Conservation (phyloP, 176 grass and related monocot species). For the Paspalum notatum region DNA sequence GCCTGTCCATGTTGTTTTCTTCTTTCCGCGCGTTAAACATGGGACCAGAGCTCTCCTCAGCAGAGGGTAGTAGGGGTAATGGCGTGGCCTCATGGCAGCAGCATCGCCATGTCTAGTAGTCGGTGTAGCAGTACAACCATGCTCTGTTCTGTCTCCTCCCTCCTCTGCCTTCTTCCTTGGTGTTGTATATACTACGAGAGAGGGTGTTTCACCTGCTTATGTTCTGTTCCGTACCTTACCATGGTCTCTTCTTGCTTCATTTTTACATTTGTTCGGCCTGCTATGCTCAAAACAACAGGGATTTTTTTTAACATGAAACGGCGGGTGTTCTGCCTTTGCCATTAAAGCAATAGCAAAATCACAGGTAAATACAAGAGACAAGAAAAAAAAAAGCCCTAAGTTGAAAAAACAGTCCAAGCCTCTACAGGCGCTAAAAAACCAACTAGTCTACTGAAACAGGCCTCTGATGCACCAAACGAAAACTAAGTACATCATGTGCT, state of each 20-base stretch:
- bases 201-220: background rate
- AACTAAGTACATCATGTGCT: too few relatives aligned
- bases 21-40: background rate
- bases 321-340: too few relatives aligned
- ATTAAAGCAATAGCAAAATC: too few relatives aligned
- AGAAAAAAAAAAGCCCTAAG: too few relatives aligned
- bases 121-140: background rate
- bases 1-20: constrained; percentile 52
- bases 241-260: background rate
- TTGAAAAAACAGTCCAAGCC: too few relatives aligned
- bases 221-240: background rate
- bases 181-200: constrained; percentile 33
- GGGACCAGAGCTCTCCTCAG: constrained; percentile 47
- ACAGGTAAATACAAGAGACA: too few relatives aligned
- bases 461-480: too few relatives aligned
- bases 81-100: background rate
- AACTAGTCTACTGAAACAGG: too few relatives aligned
- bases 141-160: background rate
- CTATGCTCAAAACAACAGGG: too few relatives aligned
- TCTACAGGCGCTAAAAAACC: too few relatives aligned
- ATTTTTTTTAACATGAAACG: too few relatives aligned
- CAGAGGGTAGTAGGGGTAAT: background rate
- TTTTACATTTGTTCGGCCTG: too few relatives aligned
- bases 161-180: background rate
- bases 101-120: background rate